A percentile compares a stretch with the other conserved stretches of the same genome.
These are phyloP conservation scores for Gaeumannomyces tritici DNA, from an alignment of 2,329 filamentous ascomycete species.

Conservation along the genomic window DNA sequence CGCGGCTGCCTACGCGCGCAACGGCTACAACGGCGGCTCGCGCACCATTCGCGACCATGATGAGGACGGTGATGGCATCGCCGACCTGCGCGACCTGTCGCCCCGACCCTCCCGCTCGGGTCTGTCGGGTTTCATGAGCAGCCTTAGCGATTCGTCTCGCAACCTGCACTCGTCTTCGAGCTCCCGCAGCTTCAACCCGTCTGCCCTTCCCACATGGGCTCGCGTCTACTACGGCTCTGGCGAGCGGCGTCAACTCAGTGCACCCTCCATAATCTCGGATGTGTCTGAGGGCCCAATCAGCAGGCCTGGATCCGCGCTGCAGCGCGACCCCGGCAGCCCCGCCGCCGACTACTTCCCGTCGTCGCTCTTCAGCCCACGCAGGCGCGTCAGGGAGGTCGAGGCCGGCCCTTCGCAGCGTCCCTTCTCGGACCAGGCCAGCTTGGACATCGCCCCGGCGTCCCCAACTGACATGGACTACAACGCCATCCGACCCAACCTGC, in stretches of 20 bases:
- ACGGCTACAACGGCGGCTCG: constrained; percentile 25
- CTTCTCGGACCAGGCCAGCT: constrained; percentile 24
- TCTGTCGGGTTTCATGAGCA: constrained; percentile 41
- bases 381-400: constrained; percentile 29
- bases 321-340: constrained; percentile 39
- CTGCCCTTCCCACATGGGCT: constrained; percentile 44
- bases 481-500: constrained; percentile 20
- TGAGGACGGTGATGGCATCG: constrained; percentile 54
- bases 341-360: constrained; percentile 37
- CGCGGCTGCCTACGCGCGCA: constrained; percentile 30
- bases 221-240: constrained; percentile 64
- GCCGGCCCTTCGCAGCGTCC: constrained; percentile 13
- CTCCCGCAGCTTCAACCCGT: constrained; percentile 31
- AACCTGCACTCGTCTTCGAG: constrained; percentile 41
- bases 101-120: constrained; percentile 43
- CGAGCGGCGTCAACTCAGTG: constrained; percentile 42
- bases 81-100: constrained; percentile 45
- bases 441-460: constrained; percentile 32
- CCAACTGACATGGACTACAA: constrained; percentile 9
- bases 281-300: constrained; percentile 35
- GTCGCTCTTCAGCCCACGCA: constrained; percentile 34
- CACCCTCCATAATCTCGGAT: constrained; percentile 33
- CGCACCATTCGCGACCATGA: constrained; percentile 48
- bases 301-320: constrained; percentile 31
- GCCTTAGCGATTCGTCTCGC: constrained; percentile 33